These are phyloP conservation scores for Backusella parvicylindrica DNA, from an alignment of 192 early-diverging fungal genomes.

Conservation along the genomic window DNA sequence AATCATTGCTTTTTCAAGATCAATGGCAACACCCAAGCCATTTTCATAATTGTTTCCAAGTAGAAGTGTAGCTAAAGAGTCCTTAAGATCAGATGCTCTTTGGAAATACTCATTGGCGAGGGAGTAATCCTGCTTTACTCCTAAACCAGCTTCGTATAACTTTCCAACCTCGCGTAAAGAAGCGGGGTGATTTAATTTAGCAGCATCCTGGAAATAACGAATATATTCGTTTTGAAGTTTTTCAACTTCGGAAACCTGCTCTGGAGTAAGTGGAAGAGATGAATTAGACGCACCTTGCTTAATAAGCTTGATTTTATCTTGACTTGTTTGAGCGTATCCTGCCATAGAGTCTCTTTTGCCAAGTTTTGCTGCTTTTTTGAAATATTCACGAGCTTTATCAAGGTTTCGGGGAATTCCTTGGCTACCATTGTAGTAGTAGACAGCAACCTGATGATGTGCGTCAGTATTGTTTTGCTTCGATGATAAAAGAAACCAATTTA, in stretches of 20 bases:
- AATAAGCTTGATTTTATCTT: slow-evolving; percentile 14
- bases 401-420: slow-evolving; percentile 23
- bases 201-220: slow-evolving; percentile 35
- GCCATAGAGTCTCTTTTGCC: slow-evolving; percentile 25
- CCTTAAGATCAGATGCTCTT: slow-evolving; percentile 33
- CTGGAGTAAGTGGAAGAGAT: not conserved
- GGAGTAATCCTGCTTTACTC: slow-evolving; percentile 25
- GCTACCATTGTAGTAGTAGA: slow-evolving; percentile 31
- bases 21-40: slow-evolving; percentile 32
- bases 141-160: slow-evolving; percentile 31
- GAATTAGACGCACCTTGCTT: not conserved
- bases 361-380: slow-evolving; percentile 25
- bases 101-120: slow-evolving; percentile 32
- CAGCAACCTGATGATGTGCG: slow-evolving; percentile 32
- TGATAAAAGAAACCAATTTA: slow-evolving; percentile 37
- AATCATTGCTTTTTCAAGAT: slow-evolving; percentile 28
- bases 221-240: slow-evolving; percentile 1
- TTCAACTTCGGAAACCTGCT: slow-evolving; percentile 10
- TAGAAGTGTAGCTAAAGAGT: slow-evolving; percentile 26
- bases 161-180: slow-evolving; percentile 38
- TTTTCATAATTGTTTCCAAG: slow-evolving; percentile 40
- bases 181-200: slow-evolving; percentile 20
- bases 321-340: slow-evolving; percentile 6
- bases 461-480: slow-evolving; percentile 19
- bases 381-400: slow-evolving; percentile 32